These are phyloP conservation scores for Ilex paraguariensis DNA, from an alignment of 305 asterid genomes.

Conservation along the genomic window DNA sequence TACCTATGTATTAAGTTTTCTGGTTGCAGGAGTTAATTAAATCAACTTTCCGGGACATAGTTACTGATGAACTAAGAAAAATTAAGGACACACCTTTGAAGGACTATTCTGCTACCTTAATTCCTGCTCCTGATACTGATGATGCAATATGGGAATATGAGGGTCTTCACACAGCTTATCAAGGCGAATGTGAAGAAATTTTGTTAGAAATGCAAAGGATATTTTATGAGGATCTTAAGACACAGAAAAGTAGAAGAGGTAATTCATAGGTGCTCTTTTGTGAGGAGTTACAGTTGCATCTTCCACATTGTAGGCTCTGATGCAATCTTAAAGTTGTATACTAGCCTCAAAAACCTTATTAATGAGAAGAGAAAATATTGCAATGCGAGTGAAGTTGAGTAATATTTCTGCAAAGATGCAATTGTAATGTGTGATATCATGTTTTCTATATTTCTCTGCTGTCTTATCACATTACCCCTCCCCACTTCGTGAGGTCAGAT, in stretches of 20 bases:
- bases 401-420: too few relatives aligned
- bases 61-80: constrained; percentile 71
- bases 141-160: constrained; percentile 91
- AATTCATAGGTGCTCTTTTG: not conserved
- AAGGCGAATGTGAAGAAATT: constrained; percentile 82
- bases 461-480: too few relatives aligned
- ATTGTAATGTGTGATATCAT: too few relatives aligned
- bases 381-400: too few relatives aligned
- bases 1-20: constrained; percentile 1
- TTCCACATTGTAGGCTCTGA: too few relatives aligned
- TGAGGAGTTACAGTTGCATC: not conserved
- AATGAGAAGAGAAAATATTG: too few relatives aligned
- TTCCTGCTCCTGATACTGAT: constrained; percentile 24
- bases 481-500: too few relatives aligned
- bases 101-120: constrained; percentile 22
- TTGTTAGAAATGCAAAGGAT: constrained; percentile 81
- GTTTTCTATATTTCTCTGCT: too few relatives aligned
- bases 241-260: constrained; percentile 48
- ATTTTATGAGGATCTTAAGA: constrained; percentile 75
- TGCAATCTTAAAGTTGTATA: too few relatives aligned
- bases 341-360: too few relatives aligned
- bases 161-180: constrained; percentile 59
- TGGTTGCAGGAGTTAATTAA: constrained; percentile 51
- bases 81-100: constrained; percentile 40
- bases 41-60: constrained; percentile 64